Percentiles rank a stretch among this genome's conserved stretches.
Evolutionary conservation across 306 rosid species (phyloP).

Genomic region (Rubus idaeus): DNA sequence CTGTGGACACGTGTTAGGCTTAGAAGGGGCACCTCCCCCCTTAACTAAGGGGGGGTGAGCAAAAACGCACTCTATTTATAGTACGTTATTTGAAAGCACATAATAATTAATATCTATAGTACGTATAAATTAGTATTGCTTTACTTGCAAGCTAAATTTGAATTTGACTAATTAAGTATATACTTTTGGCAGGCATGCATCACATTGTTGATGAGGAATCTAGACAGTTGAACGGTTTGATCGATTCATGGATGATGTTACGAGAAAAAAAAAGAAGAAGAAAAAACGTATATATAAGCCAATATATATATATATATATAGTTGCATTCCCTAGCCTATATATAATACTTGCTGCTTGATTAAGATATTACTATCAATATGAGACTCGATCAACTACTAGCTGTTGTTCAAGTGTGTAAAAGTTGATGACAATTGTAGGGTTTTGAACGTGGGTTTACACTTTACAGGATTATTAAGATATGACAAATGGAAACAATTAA

Average conservation of each 20-base stretch:
- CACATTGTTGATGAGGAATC: conserved; percentile 25
- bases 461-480: not conserved
- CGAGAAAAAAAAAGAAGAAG: not conserved
- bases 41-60: no score
- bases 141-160: not conserved
- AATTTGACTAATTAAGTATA: not conserved
- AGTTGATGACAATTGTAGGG: not conserved
- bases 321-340: no score
- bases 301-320: no score
- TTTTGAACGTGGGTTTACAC: conserved; percentile 2
- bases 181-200: not conserved
- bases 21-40: no score
- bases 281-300: no score
- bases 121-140: not conserved
- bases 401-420: not conserved
- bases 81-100: no score
- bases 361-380: not conserved
- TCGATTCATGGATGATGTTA: not conserved
- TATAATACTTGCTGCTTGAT: not conserved
- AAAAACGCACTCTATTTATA: no score
- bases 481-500: conserved; percentile 13
- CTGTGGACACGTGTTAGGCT: no score
- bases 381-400: not conserved
- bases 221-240: conserved; percentile 16
- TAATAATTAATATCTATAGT: no score